phyloP scores from a whole-genome alignment of 108 stramenopile genomes.

The Aurantiochytrium sp. region DNA sequence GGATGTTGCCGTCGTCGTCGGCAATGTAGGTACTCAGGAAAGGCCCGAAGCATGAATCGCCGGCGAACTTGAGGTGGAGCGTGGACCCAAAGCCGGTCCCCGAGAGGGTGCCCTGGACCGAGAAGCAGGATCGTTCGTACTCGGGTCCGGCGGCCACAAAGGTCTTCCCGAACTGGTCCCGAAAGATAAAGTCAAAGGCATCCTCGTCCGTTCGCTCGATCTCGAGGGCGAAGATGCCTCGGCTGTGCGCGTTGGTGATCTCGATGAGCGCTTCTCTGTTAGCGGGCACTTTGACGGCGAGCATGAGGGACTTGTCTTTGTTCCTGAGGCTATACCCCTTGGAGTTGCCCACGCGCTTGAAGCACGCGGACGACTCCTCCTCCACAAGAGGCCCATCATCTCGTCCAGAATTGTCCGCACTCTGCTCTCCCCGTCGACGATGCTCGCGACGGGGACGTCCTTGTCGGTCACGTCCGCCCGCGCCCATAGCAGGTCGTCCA shows the following conservation, averaged over 20 bases:
- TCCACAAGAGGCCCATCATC: neutral
- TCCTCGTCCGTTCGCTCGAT: neutral
- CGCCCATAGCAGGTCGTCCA: neutral
- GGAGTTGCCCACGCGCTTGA: neutral
- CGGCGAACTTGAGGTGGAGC: neutral
- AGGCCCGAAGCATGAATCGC: neutral
- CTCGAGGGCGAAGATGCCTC: neutral
- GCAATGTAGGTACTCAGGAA: neutral
- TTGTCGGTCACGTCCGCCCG: neutral
- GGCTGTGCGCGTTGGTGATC: neutral
- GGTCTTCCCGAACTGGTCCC: neutral
- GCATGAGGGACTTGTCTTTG: neutral
- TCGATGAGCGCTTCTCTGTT: neutral
- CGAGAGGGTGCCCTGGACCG: neutral
- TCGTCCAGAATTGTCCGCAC: neutral
- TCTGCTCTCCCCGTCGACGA: neutral
- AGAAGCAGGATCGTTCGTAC: neutral
- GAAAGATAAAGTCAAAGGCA: neutral
- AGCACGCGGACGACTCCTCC: neutral
- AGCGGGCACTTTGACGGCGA: neutral
- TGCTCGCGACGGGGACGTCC: neutral
- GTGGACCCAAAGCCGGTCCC: neutral
- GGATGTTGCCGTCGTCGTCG: neutral
- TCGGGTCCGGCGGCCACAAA: neutral
- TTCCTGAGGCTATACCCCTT: neutral